Base-by-base conservation (phyloP, 2,329 filamentous ascomycete species). In the Hirsutella thompsonii region DNA sequence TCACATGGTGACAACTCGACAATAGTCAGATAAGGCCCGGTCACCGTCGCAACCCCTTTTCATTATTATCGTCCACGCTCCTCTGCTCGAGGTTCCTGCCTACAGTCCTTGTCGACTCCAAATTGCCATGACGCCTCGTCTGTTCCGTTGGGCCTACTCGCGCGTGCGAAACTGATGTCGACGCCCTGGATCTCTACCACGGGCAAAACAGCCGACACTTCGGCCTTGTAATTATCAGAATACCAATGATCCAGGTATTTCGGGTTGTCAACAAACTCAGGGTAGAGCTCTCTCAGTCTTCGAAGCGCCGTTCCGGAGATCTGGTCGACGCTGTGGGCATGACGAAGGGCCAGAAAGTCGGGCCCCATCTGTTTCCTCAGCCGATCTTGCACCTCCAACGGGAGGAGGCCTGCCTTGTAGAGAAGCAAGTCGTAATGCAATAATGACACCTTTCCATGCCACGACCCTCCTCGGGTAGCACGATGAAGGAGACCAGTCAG, bases 341-440 rank as follows among this genome's bases (percentile, higher is more conserved):
- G 76, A 3, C 74, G 59, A 39, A 82, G 53, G 5, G 63, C 58
- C 21, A 78, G 69, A 50, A 81, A 80, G 1, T 72, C 68, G 0
- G 60, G 54, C 1, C 70, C 68, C 44, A 68, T 67, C 28, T 65
- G 58, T 30, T 58, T 57, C 18, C 70, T 66, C 18, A 83, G 56
- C 39, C 64, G 49, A 10, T 66, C 57, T 57, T 80, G 72, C 2
- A 81, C 65, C 0, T 63, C 55, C 0, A 64, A 60, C 0, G 73
- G 62, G 45, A 82, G 74, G 32, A 73, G 56, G 1, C 79, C 79
- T 0, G 76, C 65, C 16, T 70, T 67, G 50, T 83, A 71, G 19
- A 84, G 67, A 2, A 81, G 68, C 1, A 83, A 66, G 46, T 85
- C 78, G 53, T 84, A 84, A 49, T 84, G 79, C 51, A 78, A 67